Base-by-base conservation (phyloP, 1,284 basidiomycete genomes). In the Hymenochaete sp. region DNA sequence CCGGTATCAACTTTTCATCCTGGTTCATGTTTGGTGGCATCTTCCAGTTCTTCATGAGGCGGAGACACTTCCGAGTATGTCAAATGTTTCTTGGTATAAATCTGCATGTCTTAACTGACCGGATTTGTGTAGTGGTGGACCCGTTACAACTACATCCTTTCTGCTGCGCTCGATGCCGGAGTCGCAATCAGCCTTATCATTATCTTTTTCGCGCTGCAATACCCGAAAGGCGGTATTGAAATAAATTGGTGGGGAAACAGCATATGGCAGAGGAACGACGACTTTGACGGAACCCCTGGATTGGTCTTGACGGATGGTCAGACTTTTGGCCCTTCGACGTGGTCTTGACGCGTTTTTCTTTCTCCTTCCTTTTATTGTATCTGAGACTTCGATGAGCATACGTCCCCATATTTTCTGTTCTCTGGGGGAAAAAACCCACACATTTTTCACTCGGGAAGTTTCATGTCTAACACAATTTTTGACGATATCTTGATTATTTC, bases 141-240 rank as follows among this genome's bases (percentile, higher is more conserved):
- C 76, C 77, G 84, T 40, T 91, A 88, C 73, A 91, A 90, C 67
- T 93, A 85, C 59, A 77, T 87, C 53, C 68, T 87, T 22, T 49
- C 48, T 32, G 60, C 62, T 6, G 62, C 55, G 7, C 53, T 63
- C n/a, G 61, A 63, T 44, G 54, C 59, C n/a, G 62, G 62, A 14
- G 55, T 62, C 0, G 61, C 62, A 2, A 46, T 62, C 18, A 50
- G 57, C 8, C 52, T 55, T 3, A 52, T 62, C 21, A 16, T 63
- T 14, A 60, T 63, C 21, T 62, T 61, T 52, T 62, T 63, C 52
- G 51, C 49, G 24, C 47, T 63, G 11, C 59, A 62, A 48, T 59
- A 51, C 43, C 62, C 62, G 3, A 50, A 44, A 44, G 58, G 58
- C 22, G 55, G 54, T 24, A 47, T 44, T 33, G 37, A 45, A 14